Base-by-base conservation (phyloP, 305 asterid genomes). In the Rubia tinctorum region DNA sequence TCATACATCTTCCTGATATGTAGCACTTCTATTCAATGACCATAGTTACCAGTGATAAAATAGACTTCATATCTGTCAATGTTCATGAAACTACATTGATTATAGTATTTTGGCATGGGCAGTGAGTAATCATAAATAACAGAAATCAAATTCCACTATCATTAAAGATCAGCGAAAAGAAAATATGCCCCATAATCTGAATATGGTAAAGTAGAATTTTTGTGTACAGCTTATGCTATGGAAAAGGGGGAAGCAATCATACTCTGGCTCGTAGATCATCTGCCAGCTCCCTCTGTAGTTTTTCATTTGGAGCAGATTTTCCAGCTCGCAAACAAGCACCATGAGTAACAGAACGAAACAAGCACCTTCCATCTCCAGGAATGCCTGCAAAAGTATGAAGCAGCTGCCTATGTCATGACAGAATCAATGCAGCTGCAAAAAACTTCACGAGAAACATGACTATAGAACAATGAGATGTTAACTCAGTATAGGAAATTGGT, bases 341-440 rank as follows among this genome's bases (percentile, higher is more conserved):
- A 73, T 93, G 96, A 78, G 88, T 88, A 77, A 93, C 88, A 15
- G 98, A 89, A n/a, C 98, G 97, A 80, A 93, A 93, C 88, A 93
- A 84, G 85, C 98, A 93, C 84, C 97, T 91, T 66, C 98, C 98
- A 39, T 93, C 98, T 78, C 98, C 98, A 72, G 98, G 98, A 80
- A 93, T 88, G 73, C 98, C 98, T 91, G 80, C 59, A 82, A 70
- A 69, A 75, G 27, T 34, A 68, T 77, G 74, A 39, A 83, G 65
- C 76, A 75, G 77, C 63, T 71, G 74, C 45, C 76, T 67, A 71
- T 65, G 64, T 80, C 40, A 70, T 51, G 64, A 69, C 73, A 59
- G 39, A 43, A 44, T 20, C 12, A 22, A 64, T 66, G 69, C 51
- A 61, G 42, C 53, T 37, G 23, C 23, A 30, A 51, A 51, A 27